These are phyloP conservation scores for Elsinoe australis DNA, from an alignment of 2,329 filamentous ascomycete genomes.

Conservation along the genomic window DNA sequence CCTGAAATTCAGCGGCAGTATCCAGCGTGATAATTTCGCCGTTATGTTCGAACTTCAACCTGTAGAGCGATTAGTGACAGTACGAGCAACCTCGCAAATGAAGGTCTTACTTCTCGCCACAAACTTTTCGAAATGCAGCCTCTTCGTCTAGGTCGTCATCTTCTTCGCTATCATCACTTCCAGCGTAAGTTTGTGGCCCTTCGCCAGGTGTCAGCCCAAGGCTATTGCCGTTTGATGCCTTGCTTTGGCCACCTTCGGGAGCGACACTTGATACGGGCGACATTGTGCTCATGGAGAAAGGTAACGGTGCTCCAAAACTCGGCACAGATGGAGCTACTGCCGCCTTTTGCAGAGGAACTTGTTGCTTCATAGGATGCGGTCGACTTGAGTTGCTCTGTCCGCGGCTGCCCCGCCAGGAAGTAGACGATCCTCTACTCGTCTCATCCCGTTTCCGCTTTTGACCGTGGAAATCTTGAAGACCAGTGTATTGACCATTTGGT, in stretches of 20 bases:
- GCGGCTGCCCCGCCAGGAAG: background rate
- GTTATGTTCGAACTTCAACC: conserved; percentile 48
- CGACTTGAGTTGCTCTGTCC: background rate
- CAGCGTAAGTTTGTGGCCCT: conserved; percentile 20
- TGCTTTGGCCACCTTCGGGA: too few relatives aligned
- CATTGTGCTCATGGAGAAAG: too few relatives aligned
- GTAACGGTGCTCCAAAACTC: conserved; percentile 27
- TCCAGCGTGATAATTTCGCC: conserved; percentile 48
- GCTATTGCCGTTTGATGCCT: too few relatives aligned
- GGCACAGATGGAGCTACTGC: conserved; percentile 28
- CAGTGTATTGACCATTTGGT: too few relatives aligned
- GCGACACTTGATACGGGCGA: too few relatives aligned
- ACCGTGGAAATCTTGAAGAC: conserved; percentile 22
- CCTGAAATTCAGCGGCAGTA: conserved; percentile 59
- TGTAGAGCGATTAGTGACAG: conserved; percentile 26
- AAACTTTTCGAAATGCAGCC: conserved; percentile 33
- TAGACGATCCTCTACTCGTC: background rate
- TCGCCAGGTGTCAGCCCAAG: conserved; percentile 57
- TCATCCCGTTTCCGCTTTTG: conserved; percentile 29
- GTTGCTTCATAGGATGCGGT: conserved; percentile 21
- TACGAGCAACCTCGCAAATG: conserved; percentile 19
- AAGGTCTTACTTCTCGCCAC: conserved; percentile 44
- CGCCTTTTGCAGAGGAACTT: conserved; percentile 7
- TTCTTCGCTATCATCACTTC: conserved; percentile 36
- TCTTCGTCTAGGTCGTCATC: conserved; percentile 67